Evolutionary conservation across 2,329 filamentous ascomycete genomes (phyloP), one percentile per base, ranked within the genome.

Genomic region (Grosmannia penicillata): DNA sequence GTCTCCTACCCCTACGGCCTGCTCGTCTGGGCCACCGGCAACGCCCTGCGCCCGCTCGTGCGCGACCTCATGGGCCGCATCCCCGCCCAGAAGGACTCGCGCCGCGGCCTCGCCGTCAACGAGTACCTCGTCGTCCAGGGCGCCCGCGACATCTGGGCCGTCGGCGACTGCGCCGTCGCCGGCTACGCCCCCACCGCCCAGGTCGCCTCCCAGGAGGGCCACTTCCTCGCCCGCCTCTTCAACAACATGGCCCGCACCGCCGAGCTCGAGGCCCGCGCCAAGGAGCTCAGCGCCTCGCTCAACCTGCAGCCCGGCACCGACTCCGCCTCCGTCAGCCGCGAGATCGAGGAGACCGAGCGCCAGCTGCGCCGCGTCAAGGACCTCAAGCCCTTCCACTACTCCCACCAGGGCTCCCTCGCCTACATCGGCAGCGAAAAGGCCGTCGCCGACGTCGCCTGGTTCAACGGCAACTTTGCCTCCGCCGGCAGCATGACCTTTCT

Each of bases 241-340:
- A 98, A 98, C 72, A 93, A 91, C 61, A 94, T 96, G 84, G 91
- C 87, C 57, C 93, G 87, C 73, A 93, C 85, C 3, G 80, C 93
- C 53, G 66, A 70, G 36, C 76, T 95, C 46, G 86, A 96, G 66
- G 50, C 59, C 26, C 74, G 87, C 54, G 74, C 98, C 41, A 66
- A 72, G 45, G 64, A 76, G 39, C 74, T 96, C 15, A 77, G 72
- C 60, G 59, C 66, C 39, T 63, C 59, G 46, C 58, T 79, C 43
- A 78, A 78, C 60, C 55, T 78, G 32, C 59, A 70, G 56, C 68
- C 70, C 28, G 72, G 72, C 45, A 70, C 69, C 43, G 75, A 78
- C 52, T 70, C 78, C n/a, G 76, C 84, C 39, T 77, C 78, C 55
- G 61, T 67, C 49, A 73, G 75, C 37, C 62, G 63, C 43, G 72